Percentiles rank a stretch among this genome's conserved stretches.
Evolutionary conservation across 202 grass and related monocot species (phyloP).

Genomic region (Schoenoplectus tabernaemontani): DNA sequence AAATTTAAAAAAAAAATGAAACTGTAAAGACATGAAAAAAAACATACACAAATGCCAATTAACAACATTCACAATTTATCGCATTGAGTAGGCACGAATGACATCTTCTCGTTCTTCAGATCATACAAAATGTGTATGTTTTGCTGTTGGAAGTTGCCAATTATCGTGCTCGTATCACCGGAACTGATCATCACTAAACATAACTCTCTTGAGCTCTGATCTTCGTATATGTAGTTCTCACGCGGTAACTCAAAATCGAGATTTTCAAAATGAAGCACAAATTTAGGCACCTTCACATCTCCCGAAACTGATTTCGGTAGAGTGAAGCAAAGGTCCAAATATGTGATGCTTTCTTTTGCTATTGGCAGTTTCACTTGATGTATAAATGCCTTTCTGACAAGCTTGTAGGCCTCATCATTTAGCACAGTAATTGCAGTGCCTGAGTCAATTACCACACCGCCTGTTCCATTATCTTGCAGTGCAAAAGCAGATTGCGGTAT

Average conservation of each 20-base stretch:
- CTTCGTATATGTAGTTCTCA: conserved; percentile 47
- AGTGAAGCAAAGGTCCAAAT: conserved; percentile 56
- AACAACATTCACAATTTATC: conserved; percentile 35
- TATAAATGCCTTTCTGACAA: conserved; percentile 53
- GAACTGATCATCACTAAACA: conserved; percentile 48
- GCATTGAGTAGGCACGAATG: conserved; percentile 48
- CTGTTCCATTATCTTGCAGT: conserved; percentile 23
- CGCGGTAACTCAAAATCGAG: conserved; percentile 58
- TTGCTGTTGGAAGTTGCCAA: conserved; percentile 88
- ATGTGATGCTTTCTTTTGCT: conserved; percentile 10
- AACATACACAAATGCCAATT: neutral
- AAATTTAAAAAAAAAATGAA: neutral
- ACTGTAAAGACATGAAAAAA: neutral
- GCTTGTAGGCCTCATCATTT: conserved; percentile 45
- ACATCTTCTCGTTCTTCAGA: conserved; percentile 35
- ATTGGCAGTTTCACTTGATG: conserved; percentile 42
- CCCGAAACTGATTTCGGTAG: conserved; percentile 16
- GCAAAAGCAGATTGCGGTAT: conserved; percentile 17
- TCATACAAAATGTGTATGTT: conserved; percentile 69
- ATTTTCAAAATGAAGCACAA: conserved; percentile 63
- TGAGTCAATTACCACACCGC: conserved; percentile 59
- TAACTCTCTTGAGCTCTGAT: conserved; percentile 26
- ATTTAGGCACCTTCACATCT: conserved; percentile 33
- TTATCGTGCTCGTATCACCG: conserved; percentile 35
- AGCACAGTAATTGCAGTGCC: conserved; percentile 55